Conservation (phyloP, 371 early-diverging fungal genomes). For the Zopfochytrium polystomum region DNA sequence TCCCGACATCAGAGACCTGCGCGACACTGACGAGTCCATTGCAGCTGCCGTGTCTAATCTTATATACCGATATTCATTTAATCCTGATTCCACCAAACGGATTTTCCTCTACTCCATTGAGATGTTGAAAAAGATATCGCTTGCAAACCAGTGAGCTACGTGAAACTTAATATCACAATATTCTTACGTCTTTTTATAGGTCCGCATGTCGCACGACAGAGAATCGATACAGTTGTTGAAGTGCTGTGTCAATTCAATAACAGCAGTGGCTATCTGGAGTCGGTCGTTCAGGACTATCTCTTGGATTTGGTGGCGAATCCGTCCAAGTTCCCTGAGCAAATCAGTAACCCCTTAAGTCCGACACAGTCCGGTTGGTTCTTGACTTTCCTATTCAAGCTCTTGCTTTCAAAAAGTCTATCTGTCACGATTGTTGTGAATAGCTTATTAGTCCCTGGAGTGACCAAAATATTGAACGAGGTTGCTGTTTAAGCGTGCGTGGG, state of each 20-base stretch:
- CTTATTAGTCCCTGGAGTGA: slow-evolving; percentile 5
- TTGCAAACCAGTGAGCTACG: slow-evolving; percentile 4
- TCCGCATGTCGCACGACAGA: not conserved
- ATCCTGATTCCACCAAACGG: slow-evolving; percentile 5
- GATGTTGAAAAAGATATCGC: slow-evolving; percentile 11
- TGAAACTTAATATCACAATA: not conserved
- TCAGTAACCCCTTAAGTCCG: not conserved
- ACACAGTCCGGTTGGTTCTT: slow-evolving; percentile 1
- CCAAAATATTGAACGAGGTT: not conserved
- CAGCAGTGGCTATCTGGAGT: slow-evolving; percentile 18
- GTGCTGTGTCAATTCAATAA: slow-evolving; percentile 25
- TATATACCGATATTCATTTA: slow-evolving; percentile 16
- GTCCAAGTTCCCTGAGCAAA: not conserved
- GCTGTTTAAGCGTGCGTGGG: too few species aligned
- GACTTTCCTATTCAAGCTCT: slow-evolving; percentile 5
- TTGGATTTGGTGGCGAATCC: not conserved
- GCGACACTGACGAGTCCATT: slow-evolving; percentile 26
- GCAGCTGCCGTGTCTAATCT: slow-evolving; percentile 26
- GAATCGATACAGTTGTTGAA: slow-evolving; percentile 16
- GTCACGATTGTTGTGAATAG: slow-evolving; percentile 5
- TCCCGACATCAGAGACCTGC: slow-evolving; percentile 23
- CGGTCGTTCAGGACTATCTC: slow-evolving; percentile 7
- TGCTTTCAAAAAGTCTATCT: slow-evolving; percentile 2
- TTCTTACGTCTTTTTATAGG: not conserved
- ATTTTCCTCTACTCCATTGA: slow-evolving; percentile 16